Percentiles rank a stretch among this genome's conserved stretches.
Evolutionary conservation across 805 yeast species (phyloP).

Genomic region (Zygotorulaspora chibaensis): DNA sequence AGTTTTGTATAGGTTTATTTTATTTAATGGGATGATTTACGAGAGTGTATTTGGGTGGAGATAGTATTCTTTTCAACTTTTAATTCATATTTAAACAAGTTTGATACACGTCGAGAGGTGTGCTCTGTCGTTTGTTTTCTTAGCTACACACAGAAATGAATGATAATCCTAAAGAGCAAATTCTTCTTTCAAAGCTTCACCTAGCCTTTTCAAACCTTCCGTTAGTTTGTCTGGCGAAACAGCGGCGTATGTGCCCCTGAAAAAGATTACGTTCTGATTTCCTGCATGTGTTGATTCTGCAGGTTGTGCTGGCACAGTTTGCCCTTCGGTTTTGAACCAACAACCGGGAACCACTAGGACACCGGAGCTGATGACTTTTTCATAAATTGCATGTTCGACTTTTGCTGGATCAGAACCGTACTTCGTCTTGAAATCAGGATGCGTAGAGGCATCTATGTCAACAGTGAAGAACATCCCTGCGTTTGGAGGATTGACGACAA

Average conservation of each 20-base stretch:
- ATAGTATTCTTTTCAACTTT: neutral
- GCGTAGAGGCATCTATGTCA: slow-evolving; percentile 68
- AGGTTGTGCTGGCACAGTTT: slow-evolving; percentile 56
- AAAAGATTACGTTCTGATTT: slow-evolving; percentile 51
- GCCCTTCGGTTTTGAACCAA: slow-evolving; percentile 64
- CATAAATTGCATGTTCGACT: slow-evolving; percentile 62
- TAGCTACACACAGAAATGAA: too few relatives aligned
- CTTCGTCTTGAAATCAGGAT: slow-evolving; percentile 64
- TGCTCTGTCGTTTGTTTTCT: too few relatives aligned
- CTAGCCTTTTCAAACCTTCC: slow-evolving; percentile 62
- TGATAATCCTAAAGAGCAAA: slow-evolving; percentile 28
- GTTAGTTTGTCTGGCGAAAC: slow-evolving; percentile 63
- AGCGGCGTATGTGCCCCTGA: slow-evolving; percentile 87
- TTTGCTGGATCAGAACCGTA: slow-evolving; percentile 54
- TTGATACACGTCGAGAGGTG: too few relatives aligned
- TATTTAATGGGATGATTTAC: neutral
- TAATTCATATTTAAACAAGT: neutral
- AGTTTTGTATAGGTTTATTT: neutral
- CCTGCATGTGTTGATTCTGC: slow-evolving; percentile 39
- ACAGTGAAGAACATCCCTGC: slow-evolving; percentile 89
- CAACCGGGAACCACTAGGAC: slow-evolving; percentile 77
- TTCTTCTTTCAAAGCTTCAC: slow-evolving; percentile 57
- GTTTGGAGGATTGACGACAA: slow-evolving; percentile 53
- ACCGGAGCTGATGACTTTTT: slow-evolving; percentile 55
- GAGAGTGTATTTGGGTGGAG: neutral